phyloP scores from a whole-genome alignment of 495 filamentous ascomycete genomes.

The Amniculicola lignicola region DNA sequence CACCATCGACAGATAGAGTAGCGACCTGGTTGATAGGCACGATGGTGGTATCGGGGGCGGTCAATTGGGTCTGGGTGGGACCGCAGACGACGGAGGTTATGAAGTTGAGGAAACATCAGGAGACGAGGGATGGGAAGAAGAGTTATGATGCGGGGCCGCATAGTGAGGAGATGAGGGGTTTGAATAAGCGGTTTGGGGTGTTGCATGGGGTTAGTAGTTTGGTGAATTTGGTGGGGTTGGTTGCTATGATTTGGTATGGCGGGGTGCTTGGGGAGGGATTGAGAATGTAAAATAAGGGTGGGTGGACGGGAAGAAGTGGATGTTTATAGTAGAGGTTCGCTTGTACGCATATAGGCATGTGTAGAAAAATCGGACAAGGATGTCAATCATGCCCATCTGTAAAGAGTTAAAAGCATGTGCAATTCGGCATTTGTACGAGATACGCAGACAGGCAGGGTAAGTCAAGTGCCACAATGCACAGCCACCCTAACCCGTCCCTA shows the following conservation, averaged over 20 bases:
- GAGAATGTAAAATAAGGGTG: not conserved
- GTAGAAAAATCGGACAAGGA: not conserved
- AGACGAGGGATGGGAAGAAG: constrained; percentile 79
- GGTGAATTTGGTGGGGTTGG: constrained; percentile 66
- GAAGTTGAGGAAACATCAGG: constrained; percentile 70
- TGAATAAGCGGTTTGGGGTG: constrained; percentile 76
- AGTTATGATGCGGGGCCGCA: constrained; percentile 71
- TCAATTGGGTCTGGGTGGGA: constrained; percentile 65
- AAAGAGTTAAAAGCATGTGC: not conserved
- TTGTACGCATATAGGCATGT: not conserved
- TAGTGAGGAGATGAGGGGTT: constrained; percentile 71
- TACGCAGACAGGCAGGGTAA: not conserved
- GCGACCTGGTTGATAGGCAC: constrained; percentile 47
- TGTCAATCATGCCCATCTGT: not conserved
- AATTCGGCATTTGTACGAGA: not conserved
- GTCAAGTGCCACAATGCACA: too few species aligned
- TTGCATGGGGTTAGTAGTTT: constrained; percentile 76
- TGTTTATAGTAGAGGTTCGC: not conserved
- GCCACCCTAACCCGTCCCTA: too few species aligned
- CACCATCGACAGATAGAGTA: not conserved
- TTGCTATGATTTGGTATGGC: constrained; percentile 71
- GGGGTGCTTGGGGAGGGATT: constrained; percentile 48
- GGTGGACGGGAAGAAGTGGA: not conserved
- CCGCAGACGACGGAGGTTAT: constrained; percentile 71
- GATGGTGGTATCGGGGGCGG: constrained; percentile 59